phyloP scores from a whole-genome alignment of 192 early-diverging fungal genomes.

The Linnemannia zychae region DNA sequence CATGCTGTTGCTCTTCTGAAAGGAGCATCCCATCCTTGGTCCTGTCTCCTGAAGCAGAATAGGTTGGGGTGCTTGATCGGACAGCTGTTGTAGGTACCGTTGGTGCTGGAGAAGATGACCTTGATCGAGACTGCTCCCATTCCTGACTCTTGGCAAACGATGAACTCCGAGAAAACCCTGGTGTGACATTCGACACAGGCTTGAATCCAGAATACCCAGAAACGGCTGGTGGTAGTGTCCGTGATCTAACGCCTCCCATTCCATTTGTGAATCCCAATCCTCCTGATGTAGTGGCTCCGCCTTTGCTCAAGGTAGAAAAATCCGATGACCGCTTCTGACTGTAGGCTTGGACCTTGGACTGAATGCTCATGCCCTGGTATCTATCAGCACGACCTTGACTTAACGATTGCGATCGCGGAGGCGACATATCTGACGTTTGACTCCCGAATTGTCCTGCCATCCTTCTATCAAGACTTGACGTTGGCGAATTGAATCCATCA shows the following conservation, averaged over 20 bases:
- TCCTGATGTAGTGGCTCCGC: not conserved
- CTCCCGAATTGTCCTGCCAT: slow-evolving; percentile 14
- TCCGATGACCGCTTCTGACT: slow-evolving; percentile 40
- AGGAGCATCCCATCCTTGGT: slow-evolving; percentile 54
- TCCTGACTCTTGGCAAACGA: slow-evolving; percentile 7
- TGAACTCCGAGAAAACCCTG: slow-evolving; percentile 1
- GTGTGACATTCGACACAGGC: not conserved
- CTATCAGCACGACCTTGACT: not conserved
- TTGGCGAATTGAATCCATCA: slow-evolving; percentile 40
- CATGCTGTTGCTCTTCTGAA: slow-evolving; percentile 70
- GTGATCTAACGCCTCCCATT: not conserved
- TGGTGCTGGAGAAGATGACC: slow-evolving; percentile 16
- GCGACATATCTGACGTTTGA: slow-evolving; percentile 18
- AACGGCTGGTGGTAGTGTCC: slow-evolving; percentile 8
- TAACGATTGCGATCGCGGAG: slow-evolving; percentile 15
- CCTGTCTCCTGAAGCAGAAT: not conserved
- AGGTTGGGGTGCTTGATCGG: not conserved
- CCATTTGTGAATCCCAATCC: not conserved
- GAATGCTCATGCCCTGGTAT: slow-evolving; percentile 11
- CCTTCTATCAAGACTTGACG: slow-evolving; percentile 34
- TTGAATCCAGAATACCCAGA: slow-evolving; percentile 16
- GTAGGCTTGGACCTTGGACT: slow-evolving; percentile 18
- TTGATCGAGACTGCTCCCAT: not conserved
- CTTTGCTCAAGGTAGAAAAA: slow-evolving; percentile 15
- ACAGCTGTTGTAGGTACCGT: not conserved